These are phyloP conservation scores for Thielaviopsis populi DNA, from an alignment of 2,329 filamentous ascomycete species.

Conservation along the genomic window DNA sequence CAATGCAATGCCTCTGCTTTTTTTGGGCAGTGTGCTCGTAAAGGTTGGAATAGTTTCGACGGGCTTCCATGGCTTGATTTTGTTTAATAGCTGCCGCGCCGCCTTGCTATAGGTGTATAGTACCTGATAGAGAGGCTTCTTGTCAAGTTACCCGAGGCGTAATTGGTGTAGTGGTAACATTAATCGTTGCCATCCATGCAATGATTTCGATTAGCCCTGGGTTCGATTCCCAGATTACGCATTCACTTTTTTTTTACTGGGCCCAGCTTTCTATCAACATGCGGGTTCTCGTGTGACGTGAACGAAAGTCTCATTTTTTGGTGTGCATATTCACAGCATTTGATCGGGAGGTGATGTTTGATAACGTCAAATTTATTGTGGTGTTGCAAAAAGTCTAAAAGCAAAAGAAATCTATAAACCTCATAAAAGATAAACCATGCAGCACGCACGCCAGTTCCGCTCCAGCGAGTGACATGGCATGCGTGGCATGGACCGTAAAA, in stretches of 20 bases:
- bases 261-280: too few relatives aligned
- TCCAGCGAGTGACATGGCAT: neutral
- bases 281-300: too few relatives aligned
- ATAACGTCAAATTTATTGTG: neutral
- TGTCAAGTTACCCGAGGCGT: neutral
- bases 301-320: too few relatives aligned
- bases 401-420: neutral
- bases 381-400: neutral
- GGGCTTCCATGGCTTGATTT: neutral
- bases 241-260: neutral
- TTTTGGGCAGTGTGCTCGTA: neutral
- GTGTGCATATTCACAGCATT: too few relatives aligned
- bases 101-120: too few relatives aligned
- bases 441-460: neutral
- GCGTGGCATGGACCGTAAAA: neutral
- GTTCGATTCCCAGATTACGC: constrained; percentile 11
- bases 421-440: neutral
- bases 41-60: neutral
- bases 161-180: constrained; percentile 12
- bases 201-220: constrained; percentile 12
- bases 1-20: neutral
- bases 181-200: constrained; percentile 9
- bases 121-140: neutral
- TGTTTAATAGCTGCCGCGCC: neutral
- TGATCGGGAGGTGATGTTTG: too few relatives aligned